Conservation (phyloP, 2,329 filamentous ascomycete species). For the Daldinia eschscholtzii region DNA sequence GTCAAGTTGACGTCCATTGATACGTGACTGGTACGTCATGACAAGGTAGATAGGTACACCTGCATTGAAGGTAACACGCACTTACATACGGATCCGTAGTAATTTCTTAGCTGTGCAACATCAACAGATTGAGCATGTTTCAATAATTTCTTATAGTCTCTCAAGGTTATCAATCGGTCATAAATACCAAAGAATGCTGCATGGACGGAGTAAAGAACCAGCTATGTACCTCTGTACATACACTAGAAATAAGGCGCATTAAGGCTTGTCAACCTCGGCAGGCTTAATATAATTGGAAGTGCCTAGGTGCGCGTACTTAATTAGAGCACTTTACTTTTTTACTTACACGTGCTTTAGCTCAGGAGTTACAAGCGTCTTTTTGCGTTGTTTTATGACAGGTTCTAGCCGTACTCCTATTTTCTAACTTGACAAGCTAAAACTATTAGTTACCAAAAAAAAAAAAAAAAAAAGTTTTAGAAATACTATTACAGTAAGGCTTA, state of each 20-base stretch:
- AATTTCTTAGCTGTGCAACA: background rate
- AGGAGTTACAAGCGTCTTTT: background rate
- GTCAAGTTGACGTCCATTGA: background rate
- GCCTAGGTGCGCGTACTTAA: background rate
- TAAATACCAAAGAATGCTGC: background rate
- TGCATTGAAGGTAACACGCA: background rate
- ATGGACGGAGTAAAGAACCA: background rate
- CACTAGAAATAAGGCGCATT: background rate
- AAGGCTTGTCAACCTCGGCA: background rate
- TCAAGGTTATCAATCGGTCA: background rate
- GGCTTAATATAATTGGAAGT: background rate
- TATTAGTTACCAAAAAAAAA: background rate
- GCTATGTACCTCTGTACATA: background rate
- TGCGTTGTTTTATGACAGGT: conserved; percentile 3
- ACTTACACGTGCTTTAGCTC: conserved; percentile 4
- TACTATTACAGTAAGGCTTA: background rate
- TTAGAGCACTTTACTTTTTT: background rate
- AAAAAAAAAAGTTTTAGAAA: background rate
- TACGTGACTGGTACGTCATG: background rate
- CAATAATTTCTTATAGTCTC: background rate
- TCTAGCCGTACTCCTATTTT: background rate
- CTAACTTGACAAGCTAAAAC: background rate
- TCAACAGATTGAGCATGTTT: background rate
- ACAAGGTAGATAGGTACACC: background rate
- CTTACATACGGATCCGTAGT: background rate